Conservation (phyloP, 441 rosid genomes). For the Pelargonium citronellum region DNA sequence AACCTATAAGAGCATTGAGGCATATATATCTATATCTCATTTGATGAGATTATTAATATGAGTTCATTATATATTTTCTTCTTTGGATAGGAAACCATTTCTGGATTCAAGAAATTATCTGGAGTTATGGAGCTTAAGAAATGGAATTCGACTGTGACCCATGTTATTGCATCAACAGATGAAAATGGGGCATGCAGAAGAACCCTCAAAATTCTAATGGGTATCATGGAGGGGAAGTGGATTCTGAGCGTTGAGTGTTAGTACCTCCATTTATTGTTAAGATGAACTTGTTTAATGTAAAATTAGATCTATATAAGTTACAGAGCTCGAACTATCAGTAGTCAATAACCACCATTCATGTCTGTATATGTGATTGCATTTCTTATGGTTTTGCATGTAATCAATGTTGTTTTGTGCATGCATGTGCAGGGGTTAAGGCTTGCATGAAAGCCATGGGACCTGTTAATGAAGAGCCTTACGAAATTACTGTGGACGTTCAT, state of each 20-base stretch:
- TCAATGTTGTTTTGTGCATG: conserved; percentile 5
- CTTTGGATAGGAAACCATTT: conserved; percentile 44
- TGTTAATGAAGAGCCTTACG: conserved; percentile 65
- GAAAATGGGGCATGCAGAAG: conserved; percentile 86
- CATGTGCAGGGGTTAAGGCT: conserved; percentile 61
- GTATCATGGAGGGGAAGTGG: conserved; percentile 93
- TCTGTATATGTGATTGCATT: not conserved
- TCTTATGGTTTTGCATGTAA: not conserved
- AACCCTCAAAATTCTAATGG: conserved; percentile 77
- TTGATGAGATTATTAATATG: not conserved
- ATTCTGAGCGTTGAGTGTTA: conserved; percentile 65
- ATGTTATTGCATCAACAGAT: conserved; percentile 72
- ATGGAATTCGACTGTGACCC: conserved; percentile 67
- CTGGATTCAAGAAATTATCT: conserved; percentile 48
- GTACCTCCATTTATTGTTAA: conserved; percentile 23
- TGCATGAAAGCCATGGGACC: conserved; percentile 46
- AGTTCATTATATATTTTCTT: not conserved
- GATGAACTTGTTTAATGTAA: not conserved
- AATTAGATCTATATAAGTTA: not conserved
- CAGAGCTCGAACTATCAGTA: not conserved
- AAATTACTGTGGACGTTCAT: conserved; percentile 57
- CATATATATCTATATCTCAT: not conserved
- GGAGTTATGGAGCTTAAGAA: conserved; percentile 47
- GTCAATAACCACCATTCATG: conserved; percentile 10
- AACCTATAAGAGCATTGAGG: not conserved